Evolutionary conservation across 2,329 filamentous ascomycete genomes (phyloP), one percentile per base, ranked within the genome.

Genomic region (Diaporthe sp.): DNA sequence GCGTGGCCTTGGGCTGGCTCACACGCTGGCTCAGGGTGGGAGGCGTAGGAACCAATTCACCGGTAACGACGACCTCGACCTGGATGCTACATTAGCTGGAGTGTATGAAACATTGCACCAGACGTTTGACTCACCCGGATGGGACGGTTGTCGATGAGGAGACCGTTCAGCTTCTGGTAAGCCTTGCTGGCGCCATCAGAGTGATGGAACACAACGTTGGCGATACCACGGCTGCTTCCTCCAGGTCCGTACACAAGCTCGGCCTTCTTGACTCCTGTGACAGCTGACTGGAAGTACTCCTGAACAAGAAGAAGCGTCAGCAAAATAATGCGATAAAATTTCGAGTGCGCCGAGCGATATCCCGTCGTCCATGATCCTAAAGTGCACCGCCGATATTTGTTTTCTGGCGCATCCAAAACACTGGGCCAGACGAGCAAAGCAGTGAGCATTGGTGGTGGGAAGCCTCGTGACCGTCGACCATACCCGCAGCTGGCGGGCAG

Each of bases 251-350:
- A 99, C 70, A 94, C 95, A 81, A 99, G 89, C 80, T 97, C 93
- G 78, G 97, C 95, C 85, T 91, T 94, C 90, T 97, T 98, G 86
- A 98, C 94, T 78, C 94, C 91, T 80, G 96, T 96, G 84, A 98
- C 92, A 81, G 94, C 94, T 83, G 95, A 93, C 82, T 89, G 87
- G 85, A 99, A 98, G 87, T 98, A 99, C 88, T 99, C 97, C 97
- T 99, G 76, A 77, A 95, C 86, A 87, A 86, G 88, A 88, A 85
- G 82, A 82, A 84, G 87, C 86, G 92, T 95, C 92, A 95, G 94
- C 94, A 82, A 88, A 92, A 94, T 82, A 88, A 86, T 84, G 85
- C 81, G 83, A 86, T 83, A 78, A 79, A 39, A 25, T 17, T 81
- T 82, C 80, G 81, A 84, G 83, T 80, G 80, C 81, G 17, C 31